Evolutionary conservation across 768 basidiomycete species (phyloP), one percentile per base, ranked within the genome.

Genomic region (Psilocybe tampanensis): DNA sequence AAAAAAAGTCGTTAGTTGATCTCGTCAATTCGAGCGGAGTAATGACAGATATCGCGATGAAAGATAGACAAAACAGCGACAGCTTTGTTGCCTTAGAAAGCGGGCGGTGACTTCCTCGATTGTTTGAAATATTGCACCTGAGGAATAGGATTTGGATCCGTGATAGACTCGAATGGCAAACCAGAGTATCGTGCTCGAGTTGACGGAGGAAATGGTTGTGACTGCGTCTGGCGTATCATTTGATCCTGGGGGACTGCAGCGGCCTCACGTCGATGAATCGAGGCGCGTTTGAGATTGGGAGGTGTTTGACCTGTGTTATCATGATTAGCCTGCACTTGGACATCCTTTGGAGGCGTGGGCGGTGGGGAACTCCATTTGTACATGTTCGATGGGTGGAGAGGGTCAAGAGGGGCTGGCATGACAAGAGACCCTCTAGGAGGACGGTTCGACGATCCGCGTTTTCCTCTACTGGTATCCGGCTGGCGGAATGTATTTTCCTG

Each of bases 241-340:
- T 22, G 11, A 33, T 39, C 52, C 13, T 50, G 58, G 18, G 58
- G 47, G 22, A 44, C 29, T 26, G 32, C 21, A 18, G 58, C 58
- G 24, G 52, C 41, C 23, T 59, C 58, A 23, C 58, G 58, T 2
- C 53, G 47, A 29, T 59, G 58, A 44, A 45, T 52, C 29, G 58
- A 59, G 19, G 41, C 19, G 18, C 58, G 58, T 44, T 54, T 47
- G 13, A 22, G 41, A 15, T 53, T 23, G 13, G 39, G 17, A 36
- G 8, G 4, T 24, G 41, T 18, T 19, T 15, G 18, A 2, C 29
- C 15, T 15, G n/a, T 42, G 26, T 26, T 44, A 33, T 43, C 52
- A 6, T 23, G n/a, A 15, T 17, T 9, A 17, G n/a, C 9, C 8
- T 17, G 18, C 29, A 5, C 17, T 6, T 41, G 39, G 17, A 39